Percentiles rank a stretch among this genome's conserved stretches.
These are phyloP conservation scores for Picochlorum sp. DNA, from an alignment of 139 green algal genomes.

Conservation along the genomic window DNA sequence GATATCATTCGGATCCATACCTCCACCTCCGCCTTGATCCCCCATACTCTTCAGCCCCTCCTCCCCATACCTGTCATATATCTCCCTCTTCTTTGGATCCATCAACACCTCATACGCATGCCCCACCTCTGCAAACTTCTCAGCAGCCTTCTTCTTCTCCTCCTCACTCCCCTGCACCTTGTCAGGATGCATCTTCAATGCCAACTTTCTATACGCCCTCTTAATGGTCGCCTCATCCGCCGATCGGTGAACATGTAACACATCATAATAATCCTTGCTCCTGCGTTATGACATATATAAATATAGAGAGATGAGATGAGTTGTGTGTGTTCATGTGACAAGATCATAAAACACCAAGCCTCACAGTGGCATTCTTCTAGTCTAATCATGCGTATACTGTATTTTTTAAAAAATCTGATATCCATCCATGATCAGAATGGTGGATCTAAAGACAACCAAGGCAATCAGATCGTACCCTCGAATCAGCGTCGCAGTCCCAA, in stretches of 20 bases:
- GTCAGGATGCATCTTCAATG: constrained; percentile 93
- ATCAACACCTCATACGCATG: constrained; percentile 93
- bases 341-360: too few species aligned
- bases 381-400: too few species aligned
- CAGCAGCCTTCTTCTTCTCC: constrained; percentile 80
- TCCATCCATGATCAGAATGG: too few species aligned
- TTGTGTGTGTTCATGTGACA: too few species aligned
- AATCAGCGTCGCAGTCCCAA: too few species aligned
- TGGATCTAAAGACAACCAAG: too few species aligned
- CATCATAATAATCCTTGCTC: constrained; percentile 84
- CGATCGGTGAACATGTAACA: constrained; percentile 66
- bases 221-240: constrained; percentile 88
- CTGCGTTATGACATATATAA: too few species aligned
- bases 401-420: too few species aligned
- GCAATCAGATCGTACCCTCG: too few species aligned
- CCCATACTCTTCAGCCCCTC: constrained; percentile 91
- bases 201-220: constrained; percentile 89
- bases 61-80: constrained; percentile 97
- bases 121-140: constrained; percentile 94
- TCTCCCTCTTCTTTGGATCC: constrained; percentile 79
- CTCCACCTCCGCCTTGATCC: constrained; percentile 41
- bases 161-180: constrained; percentile 80
- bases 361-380: too few species aligned
- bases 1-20: constrained; percentile 53
- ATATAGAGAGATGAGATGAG: too few species aligned